Conservation (phyloP, 2,329 filamentous ascomycete genomes). For the Onygenales sp. region DNA sequence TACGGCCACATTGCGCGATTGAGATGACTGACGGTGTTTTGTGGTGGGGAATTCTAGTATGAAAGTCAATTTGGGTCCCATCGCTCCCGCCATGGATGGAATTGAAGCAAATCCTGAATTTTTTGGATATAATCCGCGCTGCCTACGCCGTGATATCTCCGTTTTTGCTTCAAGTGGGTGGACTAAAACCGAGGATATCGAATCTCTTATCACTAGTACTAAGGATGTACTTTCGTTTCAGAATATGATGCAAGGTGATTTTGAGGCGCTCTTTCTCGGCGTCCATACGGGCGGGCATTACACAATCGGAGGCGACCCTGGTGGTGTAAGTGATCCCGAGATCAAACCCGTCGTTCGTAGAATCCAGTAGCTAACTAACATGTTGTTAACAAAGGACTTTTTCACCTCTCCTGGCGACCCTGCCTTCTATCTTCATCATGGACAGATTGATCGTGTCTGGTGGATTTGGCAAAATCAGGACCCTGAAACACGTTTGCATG, state of each 20-base stretch:
- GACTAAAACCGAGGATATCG: neutral
- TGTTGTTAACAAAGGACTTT: neutral
- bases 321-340: neutral
- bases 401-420: conserved; percentile 6
- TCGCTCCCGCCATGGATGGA: conserved; percentile 9
- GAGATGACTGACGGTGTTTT: neutral
- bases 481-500: neutral
- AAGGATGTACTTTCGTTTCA: neutral
- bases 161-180: conserved; percentile 1
- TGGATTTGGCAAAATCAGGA: conserved; percentile 9
- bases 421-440: conserved; percentile 10
- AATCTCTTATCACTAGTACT: neutral
- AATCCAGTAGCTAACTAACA: neutral
- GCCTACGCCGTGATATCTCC: conserved; percentile 29
- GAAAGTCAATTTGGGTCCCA: conserved; percentile 26
- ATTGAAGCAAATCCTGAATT: conserved; percentile 6
- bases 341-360: too few species aligned
- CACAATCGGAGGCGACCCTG: conserved; percentile 1
- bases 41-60: conserved; percentile 14
- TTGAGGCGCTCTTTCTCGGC: neutral
- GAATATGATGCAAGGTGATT: neutral
- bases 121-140: conserved; percentile 23
- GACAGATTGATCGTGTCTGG: conserved; percentile 10
- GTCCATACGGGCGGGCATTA: conserved; percentile 2
- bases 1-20: neutral